A percentile compares a stretch with the other conserved stretches of the same genome.
These are phyloP conservation scores for Apiotrichum domesticum DNA, from an alignment of 1,284 basidiomycete species.

Conservation along the genomic window DNA sequence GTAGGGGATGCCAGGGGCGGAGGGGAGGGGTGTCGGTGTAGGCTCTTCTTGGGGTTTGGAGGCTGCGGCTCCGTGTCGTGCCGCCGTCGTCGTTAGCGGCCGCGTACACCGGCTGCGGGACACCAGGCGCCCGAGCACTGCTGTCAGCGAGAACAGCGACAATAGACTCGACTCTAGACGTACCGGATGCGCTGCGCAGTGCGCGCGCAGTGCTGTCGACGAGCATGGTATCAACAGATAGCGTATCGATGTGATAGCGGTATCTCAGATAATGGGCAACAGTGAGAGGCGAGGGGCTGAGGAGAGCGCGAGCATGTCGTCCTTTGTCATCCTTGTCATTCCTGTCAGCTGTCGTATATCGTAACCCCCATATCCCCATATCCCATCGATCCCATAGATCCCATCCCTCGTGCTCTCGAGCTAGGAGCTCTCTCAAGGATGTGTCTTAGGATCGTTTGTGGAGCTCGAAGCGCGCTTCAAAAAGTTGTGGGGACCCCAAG, in stretches of 20 bases:
- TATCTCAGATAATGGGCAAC: neutral
- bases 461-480: neutral
- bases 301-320: no score
- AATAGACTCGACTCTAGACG: neutral
- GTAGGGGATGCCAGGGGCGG: slow-evolving; percentile 57
- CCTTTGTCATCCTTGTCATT: no score
- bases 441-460: no score
- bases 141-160: neutral
- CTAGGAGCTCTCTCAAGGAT: no score
- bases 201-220: slow-evolving; percentile 1
- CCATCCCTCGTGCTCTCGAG: no score
- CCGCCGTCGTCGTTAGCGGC: neutral
- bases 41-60: neutral
- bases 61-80: neutral
- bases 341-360: no score
- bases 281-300: neutral
- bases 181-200: neutral
- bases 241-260: neutral
- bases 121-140: neutral
- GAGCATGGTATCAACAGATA: neutral
- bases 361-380: no score
- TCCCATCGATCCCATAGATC: no score
- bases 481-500: no score
- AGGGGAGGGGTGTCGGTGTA: neutral
- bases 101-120: neutral